Evolutionary conservation across 176 grass and related monocot genomes (phyloP), one percentile per base, ranked within the genome.

Genomic region (Chrysopogon serrulatus): DNA sequence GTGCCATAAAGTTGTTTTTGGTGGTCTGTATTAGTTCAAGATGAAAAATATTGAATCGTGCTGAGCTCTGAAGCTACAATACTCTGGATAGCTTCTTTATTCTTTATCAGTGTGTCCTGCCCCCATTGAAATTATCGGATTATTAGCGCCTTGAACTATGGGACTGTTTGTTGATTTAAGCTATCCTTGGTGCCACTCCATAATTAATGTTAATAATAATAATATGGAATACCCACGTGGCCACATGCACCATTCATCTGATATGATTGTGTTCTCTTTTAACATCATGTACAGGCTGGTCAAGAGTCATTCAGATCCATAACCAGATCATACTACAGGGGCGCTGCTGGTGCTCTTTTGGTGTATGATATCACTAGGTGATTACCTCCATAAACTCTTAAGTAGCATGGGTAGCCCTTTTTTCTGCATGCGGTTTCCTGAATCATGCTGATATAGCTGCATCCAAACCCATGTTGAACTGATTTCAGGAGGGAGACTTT

Each of bases 261-360:
- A 36, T 71, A 14, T 68, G 30, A 67, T 56, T 45, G 16, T 0
- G 0, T 5, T 57, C n/a, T 57, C 12, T 79, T 60, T 43, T 17
- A 44, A 83, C 26, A 56, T 79, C 9, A 40, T 31, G 0, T 77
- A 23, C 82, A 95, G 93, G 90, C 93, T 41, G 90, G 93, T 19
- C 93, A 95, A 30, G 93, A 92, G 74, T 95, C 93, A 36, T 95
- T 95, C 85, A 92, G 90, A 75, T 95, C 93, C 18, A 95, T 95
- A 40, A 95, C 93, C 23, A 83, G 90, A 32, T 95, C 93, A 12
- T 95, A 95, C 78, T 95, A 95, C 69, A 90, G 92, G 86, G 93
- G 93, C 15, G 93, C 90, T 41, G 90, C 93, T 21, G 93, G 93
- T 56, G 93, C 93, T 83, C 87, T 95, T 44, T 42, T 95, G 80